These are phyloP conservation scores for Zizania palustris DNA, from an alignment of 202 grass and related monocot genomes.

Conservation along the genomic window DNA sequence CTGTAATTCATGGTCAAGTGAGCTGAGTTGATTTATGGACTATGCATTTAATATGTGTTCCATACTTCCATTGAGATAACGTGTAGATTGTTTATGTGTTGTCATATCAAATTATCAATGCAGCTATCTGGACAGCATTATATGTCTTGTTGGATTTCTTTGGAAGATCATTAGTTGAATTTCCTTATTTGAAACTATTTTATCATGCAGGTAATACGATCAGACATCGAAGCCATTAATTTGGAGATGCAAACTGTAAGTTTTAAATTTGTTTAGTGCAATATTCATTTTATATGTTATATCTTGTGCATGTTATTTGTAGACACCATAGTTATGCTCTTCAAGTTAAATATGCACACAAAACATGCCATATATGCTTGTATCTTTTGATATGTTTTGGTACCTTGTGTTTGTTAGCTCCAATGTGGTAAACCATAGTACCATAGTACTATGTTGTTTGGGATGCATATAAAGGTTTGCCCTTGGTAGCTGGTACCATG, in stretches of 20 bases:
- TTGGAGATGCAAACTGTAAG: conserved; percentile 64
- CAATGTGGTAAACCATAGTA: background rate
- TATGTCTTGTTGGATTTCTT: background rate
- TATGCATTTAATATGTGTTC: background rate
- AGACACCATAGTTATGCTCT: conserved; percentile 1
- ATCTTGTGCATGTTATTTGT: background rate
- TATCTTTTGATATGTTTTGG: background rate
- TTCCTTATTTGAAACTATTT: conserved; percentile 29
- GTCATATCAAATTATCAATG: conserved; percentile 7
- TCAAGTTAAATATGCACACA: background rate
- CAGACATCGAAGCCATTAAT: conserved; percentile 75
- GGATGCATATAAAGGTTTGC: conserved; percentile 11
- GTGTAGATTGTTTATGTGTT: background rate
- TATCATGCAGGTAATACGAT: conserved; percentile 56
- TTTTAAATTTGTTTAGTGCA: conserved; percentile 19
- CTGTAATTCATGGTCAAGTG: background rate
- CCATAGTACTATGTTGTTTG: background rate
- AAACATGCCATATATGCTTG: conserved; percentile 1
- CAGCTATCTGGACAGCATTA: background rate
- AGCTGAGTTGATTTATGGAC: background rate
- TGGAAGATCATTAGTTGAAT: background rate
- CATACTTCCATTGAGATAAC: background rate
- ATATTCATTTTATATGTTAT: conserved; percentile 29
- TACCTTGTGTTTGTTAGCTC: conserved; percentile 2
- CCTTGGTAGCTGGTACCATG: background rate